phyloP scores from a whole-genome alignment of 805 yeast species.

The Myxozyma nipponensis region DNA sequence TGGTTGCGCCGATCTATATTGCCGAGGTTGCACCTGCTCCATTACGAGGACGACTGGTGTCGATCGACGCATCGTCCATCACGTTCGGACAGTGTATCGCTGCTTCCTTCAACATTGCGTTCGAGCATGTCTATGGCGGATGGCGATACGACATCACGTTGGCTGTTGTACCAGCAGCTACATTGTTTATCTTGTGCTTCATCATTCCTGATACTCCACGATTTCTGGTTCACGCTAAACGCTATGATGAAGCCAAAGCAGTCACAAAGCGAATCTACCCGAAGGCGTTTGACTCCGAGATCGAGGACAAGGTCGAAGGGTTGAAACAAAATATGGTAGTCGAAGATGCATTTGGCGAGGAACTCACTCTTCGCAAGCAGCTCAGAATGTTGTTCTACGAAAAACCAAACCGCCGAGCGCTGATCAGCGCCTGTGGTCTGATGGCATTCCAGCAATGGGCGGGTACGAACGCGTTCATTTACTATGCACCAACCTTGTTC shows the following conservation, averaged over 20 bases:
- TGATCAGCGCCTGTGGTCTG: too few relatives aligned
- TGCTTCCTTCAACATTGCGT: too few relatives aligned
- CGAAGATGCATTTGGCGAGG: background rate
- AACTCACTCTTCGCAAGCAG: slow-evolving; percentile 23
- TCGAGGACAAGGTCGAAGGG: slow-evolving; percentile 53
- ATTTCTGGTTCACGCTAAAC: slow-evolving; percentile 68
- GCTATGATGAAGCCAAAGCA: slow-evolving; percentile 56
- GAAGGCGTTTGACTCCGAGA: slow-evolving; percentile 45
- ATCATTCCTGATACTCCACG: slow-evolving; percentile 95
- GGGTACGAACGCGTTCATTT: slow-evolving; percentile 47
- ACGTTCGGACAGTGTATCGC: too few relatives aligned
- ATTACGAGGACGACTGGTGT: slow-evolving; percentile 31
- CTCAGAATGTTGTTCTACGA: slow-evolving; percentile 32
- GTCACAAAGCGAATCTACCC: slow-evolving; percentile 61
- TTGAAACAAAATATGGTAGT: background rate
- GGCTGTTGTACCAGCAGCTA: slow-evolving; percentile 79
- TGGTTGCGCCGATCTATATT: slow-evolving; percentile 42
- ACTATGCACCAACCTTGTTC: slow-evolving; percentile 47
- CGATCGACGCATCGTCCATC: slow-evolving; percentile 32
- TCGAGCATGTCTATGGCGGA: too few relatives aligned
- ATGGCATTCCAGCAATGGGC: slow-evolving; percentile 32
- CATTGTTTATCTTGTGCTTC: slow-evolving; percentile 68
- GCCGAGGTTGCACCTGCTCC: slow-evolving; percentile 30
- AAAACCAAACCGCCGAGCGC: slow-evolving; percentile 5
- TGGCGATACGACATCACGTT: slow-evolving; percentile 91